Evolutionary conservation across 2,329 filamentous ascomycete genomes (phyloP), one percentile per base, ranked within the genome.

Genomic region (Penicillium sp.): DNA sequence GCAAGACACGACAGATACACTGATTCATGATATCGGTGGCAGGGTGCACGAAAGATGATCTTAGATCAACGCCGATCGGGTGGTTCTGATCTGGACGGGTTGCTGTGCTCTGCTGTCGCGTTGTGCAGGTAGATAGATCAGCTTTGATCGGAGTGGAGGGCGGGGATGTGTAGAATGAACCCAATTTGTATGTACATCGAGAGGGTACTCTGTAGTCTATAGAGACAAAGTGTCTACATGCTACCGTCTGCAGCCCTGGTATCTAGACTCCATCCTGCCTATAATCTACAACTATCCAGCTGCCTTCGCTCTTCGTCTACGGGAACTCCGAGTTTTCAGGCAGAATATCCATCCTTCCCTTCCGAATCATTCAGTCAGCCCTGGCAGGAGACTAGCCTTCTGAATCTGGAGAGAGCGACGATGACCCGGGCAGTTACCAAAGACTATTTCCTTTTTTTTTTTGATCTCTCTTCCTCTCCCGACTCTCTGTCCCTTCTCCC

Each of bases 61-160:
- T 59, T 35, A 55, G 55, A 57, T 63, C 55, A 51, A 53, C n/a
- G 43, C 55, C 41, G 52, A 41, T 35, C 46, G 31, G 46, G 46
- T 14, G 27, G 46, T 49, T 49, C 44, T 47, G 62, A 62, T 64
- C 62, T 59, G 54, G 52, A 59, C 41, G 60, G 60, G 62, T 51
- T 57, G 55, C 41, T 50, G 55, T 63, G 46, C 55, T 55, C 49
- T 24, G 18, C 10, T 22, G 49, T 13, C 31, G 39, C 39, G 49
- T 51, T 35, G 46, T 35, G 46, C 11, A 49, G n/a, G 46, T 24
- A 14, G 16, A 35, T 35, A 19, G 16, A 46, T 46, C 24, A 46
- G 10, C 16, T 6, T 31, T 44, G 24, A 46, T 46, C 24, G 1
- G 2, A 7, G 41, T 24, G 24, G 41, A 5, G 13, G 37, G 36